Percentiles rank a stretch among this genome's conserved stretches.
Evolutionary conservation across 1,284 basidiomycete species (phyloP).

Genomic region (Boletellus sp.): DNA sequence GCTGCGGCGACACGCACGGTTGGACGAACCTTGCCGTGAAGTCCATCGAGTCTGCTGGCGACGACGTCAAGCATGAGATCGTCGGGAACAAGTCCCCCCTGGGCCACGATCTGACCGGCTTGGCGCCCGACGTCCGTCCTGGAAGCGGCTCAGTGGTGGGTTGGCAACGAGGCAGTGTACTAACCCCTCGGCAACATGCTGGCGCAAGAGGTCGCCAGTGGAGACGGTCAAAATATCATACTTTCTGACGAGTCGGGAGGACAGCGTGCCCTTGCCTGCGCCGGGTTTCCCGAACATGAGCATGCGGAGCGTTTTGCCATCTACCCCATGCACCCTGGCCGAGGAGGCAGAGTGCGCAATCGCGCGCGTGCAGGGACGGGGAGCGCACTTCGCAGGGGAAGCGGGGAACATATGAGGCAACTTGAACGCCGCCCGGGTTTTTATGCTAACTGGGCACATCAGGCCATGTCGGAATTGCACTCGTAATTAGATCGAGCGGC

Average conservation of each 20-base stretch:
- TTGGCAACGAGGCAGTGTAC: background rate
- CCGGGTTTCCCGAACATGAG: slow-evolving; percentile 83
- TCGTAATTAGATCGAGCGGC: background rate
- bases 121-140: slow-evolving; percentile 68
- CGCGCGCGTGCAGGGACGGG: slow-evolving; percentile 19
- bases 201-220: slow-evolving; percentile 77
- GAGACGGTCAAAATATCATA: slow-evolving; percentile 74
- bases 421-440: slow-evolving; percentile 4
- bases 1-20: background rate
- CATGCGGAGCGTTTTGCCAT: slow-evolving; percentile 57
- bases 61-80: slow-evolving; percentile 75
- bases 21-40: slow-evolving; percentile 57
- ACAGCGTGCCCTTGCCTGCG: slow-evolving; percentile 77
- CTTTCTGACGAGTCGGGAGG: slow-evolving; percentile 67
- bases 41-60: slow-evolving; percentile 62
- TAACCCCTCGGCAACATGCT: slow-evolving; percentile 69
- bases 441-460: slow-evolving; percentile 15
- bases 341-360: slow-evolving; percentile 41
- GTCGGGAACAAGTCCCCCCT: slow-evolving; percentile 73
- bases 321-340: slow-evolving; percentile 41
- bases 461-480: slow-evolving; percentile 14
- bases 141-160: background rate
- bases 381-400: slow-evolving; percentile 15
- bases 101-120: slow-evolving; percentile 74
- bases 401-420: slow-evolving; percentile 15